phyloP scores from a whole-genome alignment of 768 basidiomycete genomes.

The Lepiota subincarnata region DNA sequence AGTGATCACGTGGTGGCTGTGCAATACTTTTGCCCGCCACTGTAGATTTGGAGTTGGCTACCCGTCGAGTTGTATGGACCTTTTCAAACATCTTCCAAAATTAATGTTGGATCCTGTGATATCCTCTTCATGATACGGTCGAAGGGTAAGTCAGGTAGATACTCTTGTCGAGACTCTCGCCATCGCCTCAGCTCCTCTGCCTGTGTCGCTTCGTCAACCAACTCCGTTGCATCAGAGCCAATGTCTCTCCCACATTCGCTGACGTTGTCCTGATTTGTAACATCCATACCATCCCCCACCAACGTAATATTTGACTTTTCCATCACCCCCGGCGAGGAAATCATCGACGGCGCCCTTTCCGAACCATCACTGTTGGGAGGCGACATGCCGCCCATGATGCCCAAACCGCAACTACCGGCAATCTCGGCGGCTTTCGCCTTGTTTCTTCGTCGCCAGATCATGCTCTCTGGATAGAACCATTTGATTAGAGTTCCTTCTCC shows the following conservation, averaged over 20 bases:
- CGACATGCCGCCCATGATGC: background rate
- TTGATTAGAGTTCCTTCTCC: constrained; percentile 2
- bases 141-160: constrained; percentile 1
- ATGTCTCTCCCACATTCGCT: background rate
- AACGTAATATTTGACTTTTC: no score
- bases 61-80: no score
- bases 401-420: background rate
- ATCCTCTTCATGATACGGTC: constrained; percentile 7
- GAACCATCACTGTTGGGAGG: no score
- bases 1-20: no score
- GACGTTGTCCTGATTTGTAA: background rate
- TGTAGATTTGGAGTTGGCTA: no score
- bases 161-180: background rate
- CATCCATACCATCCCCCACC: background rate
- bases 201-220: background rate
- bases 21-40: no score
- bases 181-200: background rate
- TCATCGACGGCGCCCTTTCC: background rate
- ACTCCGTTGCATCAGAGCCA: background rate
- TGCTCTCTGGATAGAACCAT: constrained; percentile 3
- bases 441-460: background rate
- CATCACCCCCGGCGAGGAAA: background rate
- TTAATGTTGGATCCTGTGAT: background rate
- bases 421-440: background rate
- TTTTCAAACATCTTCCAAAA: background rate